A percentile compares a stretch with the other conserved stretches of the same genome.
Evolutionary conservation across 176 grass and related monocot species (phyloP).

Genomic region (Phoenix roebelenii): DNA sequence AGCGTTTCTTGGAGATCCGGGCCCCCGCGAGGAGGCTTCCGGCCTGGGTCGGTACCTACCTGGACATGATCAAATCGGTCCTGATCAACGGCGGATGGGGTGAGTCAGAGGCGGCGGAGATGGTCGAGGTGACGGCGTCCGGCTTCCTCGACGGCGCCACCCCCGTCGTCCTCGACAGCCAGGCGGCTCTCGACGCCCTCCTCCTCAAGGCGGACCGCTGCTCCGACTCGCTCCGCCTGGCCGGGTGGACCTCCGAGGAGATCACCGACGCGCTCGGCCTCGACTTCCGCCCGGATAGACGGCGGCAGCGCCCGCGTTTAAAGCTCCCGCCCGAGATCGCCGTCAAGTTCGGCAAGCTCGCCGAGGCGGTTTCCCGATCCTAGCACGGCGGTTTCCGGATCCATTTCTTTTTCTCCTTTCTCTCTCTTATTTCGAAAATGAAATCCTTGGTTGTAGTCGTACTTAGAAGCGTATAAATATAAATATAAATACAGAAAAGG

Average conservation of each 20-base stretch:
- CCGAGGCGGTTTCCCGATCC: conserved; percentile 32
- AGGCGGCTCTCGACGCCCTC: conserved; percentile 17
- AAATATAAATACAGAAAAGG: no score
- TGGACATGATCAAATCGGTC: conserved; percentile 31
- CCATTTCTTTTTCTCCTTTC: no score
- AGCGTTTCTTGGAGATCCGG: conserved; percentile 31
- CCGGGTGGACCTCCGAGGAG: conserved; percentile 63
- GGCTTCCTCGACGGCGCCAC: neutral
- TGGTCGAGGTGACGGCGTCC: conserved; percentile 19
- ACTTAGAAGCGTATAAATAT: no score
- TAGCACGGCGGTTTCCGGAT: no score
- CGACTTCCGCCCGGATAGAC: conserved; percentile 11
- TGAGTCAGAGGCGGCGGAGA: conserved; percentile 48
- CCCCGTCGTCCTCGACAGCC: neutral
- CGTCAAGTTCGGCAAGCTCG: conserved; percentile 35
- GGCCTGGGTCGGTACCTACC: conserved; percentile 36
- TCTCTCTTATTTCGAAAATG: no score
- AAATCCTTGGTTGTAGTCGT: no score
- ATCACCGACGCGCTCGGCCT: conserved; percentile 49
- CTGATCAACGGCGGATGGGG: conserved; percentile 48
- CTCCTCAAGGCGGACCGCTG: conserved; percentile 40
- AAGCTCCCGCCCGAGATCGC: conserved; percentile 58
- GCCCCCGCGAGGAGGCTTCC: neutral
- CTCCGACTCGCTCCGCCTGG: conserved; percentile 38
- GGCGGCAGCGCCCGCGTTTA: conserved; percentile 24